Base-by-base conservation (phyloP, 805 yeast genomes). In the Candida maltosa region DNA sequence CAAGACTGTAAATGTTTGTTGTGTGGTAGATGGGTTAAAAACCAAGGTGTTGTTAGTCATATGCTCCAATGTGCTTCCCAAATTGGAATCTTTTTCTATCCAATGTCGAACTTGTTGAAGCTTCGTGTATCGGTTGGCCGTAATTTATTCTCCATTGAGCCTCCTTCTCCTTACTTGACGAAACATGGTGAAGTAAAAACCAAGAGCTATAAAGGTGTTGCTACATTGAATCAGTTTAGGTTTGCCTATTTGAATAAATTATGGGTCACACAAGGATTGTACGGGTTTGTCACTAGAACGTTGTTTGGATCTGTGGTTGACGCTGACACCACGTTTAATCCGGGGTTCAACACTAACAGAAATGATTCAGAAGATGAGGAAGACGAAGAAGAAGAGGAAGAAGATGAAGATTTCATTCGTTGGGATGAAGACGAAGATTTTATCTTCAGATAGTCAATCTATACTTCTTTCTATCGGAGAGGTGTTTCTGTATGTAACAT, bases 161-260 rank as follows among this genome's bases (percentile, higher is more conserved):
- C 75, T 42, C 74, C 74, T 37, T 83, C 86, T 0, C 93, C 91
- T 10, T 85, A 83, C 50, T 59, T 85, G 51, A 83, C 86, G 36
- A 65, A 68, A 4, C 88, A 83, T 55, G 94, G 94, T 16, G 93
- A 85, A 53, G 73, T 81, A 3, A 83, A 83, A 21, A 63, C 66
- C 7, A 72, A 73, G 14, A 67, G 78, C 3, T 62, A 69, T 41
- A 70, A 72, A 10, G 73, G 76, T 12, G 83, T 80, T 30, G 86
- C 86, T 0, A 63, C 62, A 0, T 62, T 84, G 38, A 74, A 73
- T 47, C 42, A 59, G 12, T 63, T 60, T 16, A 68, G 94, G 35
- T 82, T 76, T 54, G 60, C 67, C 23, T 69, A 76, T 41, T 57
- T 83, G 43, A 80, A 74, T 45, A 70, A 69, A 32, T 52, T 74